Base-by-base conservation (phyloP, 306 rosid genomes). In the Morella rubra region DNA sequence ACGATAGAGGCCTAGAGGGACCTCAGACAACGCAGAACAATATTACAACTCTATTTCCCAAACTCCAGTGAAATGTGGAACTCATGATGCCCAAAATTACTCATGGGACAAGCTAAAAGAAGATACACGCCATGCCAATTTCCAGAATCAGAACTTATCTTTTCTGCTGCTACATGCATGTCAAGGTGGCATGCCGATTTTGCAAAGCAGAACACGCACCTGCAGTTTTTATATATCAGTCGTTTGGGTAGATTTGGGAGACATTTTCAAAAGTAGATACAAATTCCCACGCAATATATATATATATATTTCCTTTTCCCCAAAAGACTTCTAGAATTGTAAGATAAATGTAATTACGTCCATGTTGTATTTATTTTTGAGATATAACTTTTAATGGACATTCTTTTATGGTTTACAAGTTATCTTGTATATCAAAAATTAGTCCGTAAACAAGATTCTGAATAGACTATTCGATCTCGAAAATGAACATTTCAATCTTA, bases 161-260 rank as follows among this genome's bases (percentile, higher is more conserved):
- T 27, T 95, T 95, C 58, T 95, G 98, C 78, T 90, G 95, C 98
- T 96, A 95, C 93, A 92, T 76, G 90, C 90, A 95, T 71, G 80
- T 84, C 67, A 81, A 83, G 66, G 83, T 84, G 76, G 85, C 72
- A 65, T 80, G 79, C 77, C 84, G 95, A 73, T 85, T 84, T 55
- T 87, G 87, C 81, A 81, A 24, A 24, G 27, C 69, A 61, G 88
- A 81, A 60, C 78, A 78, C 77, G 56, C 82, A 76, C 74, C 54
- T 66, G 66, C 69, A 37, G 44, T 24, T 24, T 79, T 73, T 54
- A 60, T 59, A 50, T 65, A 79, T 86, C 81, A 61, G 81, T 68
- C 50, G 75, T n/a, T 73, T 61, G 83, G 54, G 83, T 84, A 86
- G 42, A 75, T 44, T 6, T 89, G 77, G 84, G 76, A 85, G 83